Evolutionary conservation across 164 flowering plant species (phyloP), one percentile per base, ranked within the genome.

Genomic region (Dillenia suffruticosa): DNA sequence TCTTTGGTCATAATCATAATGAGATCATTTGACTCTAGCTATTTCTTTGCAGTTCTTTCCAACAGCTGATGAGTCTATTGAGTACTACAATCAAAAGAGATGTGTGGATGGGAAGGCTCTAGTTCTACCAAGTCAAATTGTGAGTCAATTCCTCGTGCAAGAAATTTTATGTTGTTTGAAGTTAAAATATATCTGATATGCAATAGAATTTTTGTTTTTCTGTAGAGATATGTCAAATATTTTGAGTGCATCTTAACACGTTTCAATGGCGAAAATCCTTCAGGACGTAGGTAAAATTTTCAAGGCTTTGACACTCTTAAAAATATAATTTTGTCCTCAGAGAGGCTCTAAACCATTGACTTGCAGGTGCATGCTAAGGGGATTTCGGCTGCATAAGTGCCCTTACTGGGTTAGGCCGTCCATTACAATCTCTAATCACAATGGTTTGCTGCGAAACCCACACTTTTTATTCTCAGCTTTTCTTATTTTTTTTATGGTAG

Each of bases 81-180:
- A 89, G 58, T 94, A 87, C 79, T 94, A 89, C 76, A 94, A 94
- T 66, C 95, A 94, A 83, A 94, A 91, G 75, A 84, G 99, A 79
- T 94, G 99, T 77, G 47, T 89, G 64, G 99, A 91, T 74, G 92
- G 88, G 24, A 94, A 91, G 71, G 99, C 92, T 47, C 99, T 94
- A 67, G 87, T 89, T 64, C 88, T 87, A 50, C 99, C 99, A n/a
- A 94, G 99, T 78, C 97, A 91, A 83, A 94, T 94, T 82, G 99
- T 94, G 40, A 32, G 40, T 32, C 55, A 89, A 91, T 78, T 15
- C 44, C 12, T 63, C 46, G 46, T 53, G 6, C 19, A 17, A 6
- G 56, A 1, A 9, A 52, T 45, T 32, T 6, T 32, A 32, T 32
- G 40, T 32, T 32, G 40, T 0, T 32, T 32, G 40, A 32, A 32